Evolutionary conservation across 306 rosid species (phyloP).

Genomic region (Betula pendula): DNA sequence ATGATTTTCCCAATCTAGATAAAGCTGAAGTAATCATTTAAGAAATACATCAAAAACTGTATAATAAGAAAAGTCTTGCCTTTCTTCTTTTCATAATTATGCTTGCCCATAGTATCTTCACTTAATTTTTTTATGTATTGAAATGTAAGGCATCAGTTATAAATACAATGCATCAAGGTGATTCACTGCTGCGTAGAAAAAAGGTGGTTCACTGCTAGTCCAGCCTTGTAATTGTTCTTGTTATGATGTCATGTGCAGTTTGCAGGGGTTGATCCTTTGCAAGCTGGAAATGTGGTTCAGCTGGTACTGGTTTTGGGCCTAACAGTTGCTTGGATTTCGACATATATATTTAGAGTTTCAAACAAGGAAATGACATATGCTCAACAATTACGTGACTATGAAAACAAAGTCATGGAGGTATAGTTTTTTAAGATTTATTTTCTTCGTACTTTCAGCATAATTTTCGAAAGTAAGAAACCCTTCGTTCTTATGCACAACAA

Average conservation of each 20-base stretch:
- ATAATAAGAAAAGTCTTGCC: background rate
- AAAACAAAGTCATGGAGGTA: conserved; percentile 95
- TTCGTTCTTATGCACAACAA: background rate
- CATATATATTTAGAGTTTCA: conserved; percentile 90
- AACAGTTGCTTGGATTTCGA: conserved; percentile 90
- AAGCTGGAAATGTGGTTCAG: conserved; percentile 98
- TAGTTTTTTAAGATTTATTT: background rate
- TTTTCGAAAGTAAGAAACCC: background rate
- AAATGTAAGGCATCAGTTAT: background rate
- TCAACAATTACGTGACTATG: conserved; percentile 90
- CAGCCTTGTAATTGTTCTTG: conserved; percentile 24
- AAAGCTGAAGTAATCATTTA: background rate
- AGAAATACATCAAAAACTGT: too few relatives aligned
- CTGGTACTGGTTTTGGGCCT: conserved; percentile 89
- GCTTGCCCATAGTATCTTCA: background rate
- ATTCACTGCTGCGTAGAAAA: background rate
- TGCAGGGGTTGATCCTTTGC: conserved; percentile 84
- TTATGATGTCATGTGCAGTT: conserved; percentile 44
- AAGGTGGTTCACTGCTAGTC: background rate
- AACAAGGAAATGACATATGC: conserved; percentile 99
- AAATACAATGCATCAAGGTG: background rate
- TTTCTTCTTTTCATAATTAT: background rate
- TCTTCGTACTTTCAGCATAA: background rate
- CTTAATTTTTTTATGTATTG: background rate
- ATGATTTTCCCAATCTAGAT: too few relatives aligned